Evolutionary conservation across 441 rosid genomes (phyloP).

Genomic region (Pelargonium citronellum): DNA sequence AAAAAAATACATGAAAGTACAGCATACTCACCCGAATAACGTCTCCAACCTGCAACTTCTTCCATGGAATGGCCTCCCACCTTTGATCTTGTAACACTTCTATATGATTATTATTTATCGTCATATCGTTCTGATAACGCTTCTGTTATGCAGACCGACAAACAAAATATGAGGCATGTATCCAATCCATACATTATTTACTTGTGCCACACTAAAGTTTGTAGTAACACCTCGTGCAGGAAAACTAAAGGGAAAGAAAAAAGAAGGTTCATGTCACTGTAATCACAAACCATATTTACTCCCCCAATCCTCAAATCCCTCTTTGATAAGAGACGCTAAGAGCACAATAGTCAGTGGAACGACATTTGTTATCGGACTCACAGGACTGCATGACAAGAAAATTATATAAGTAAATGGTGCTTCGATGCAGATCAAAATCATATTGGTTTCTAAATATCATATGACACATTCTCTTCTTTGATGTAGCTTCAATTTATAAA

Average conservation of each 20-base stretch:
- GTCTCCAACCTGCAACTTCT: constrained; percentile 97
- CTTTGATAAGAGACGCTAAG: constrained; percentile 92
- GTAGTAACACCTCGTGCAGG: constrained; percentile 7
- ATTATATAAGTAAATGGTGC: constrained; percentile 9
- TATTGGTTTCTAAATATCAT: background rate
- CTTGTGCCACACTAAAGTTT: constrained; percentile 8
- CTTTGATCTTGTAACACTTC: constrained; percentile 80
- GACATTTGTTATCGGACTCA: constrained; percentile 88
- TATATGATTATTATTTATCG: constrained; percentile 67
- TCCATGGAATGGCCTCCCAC: constrained; percentile 83
- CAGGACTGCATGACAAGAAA: constrained; percentile 71
- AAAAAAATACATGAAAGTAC: background rate
- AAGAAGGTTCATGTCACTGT: constrained; percentile 6
- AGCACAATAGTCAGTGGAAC: constrained; percentile 92
- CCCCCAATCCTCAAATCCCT: constrained; percentile 99
- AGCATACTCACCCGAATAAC: constrained; percentile 62
- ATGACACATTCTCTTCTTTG: background rate
- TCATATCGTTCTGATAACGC: constrained; percentile 95
- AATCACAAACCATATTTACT: constrained; percentile 28
- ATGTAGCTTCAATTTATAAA: background rate
- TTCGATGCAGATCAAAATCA: background rate
- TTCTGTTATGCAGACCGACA: constrained; percentile 51
- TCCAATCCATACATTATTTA: background rate
- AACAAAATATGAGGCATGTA: constrained; percentile 12
- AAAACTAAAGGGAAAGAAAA: constrained; percentile 11